A percentile compares a stretch with the other conserved stretches of the same genome.
Conservation (phyloP, 2,329 filamentous ascomycete species). For the Fusarium equiseti region DNA sequence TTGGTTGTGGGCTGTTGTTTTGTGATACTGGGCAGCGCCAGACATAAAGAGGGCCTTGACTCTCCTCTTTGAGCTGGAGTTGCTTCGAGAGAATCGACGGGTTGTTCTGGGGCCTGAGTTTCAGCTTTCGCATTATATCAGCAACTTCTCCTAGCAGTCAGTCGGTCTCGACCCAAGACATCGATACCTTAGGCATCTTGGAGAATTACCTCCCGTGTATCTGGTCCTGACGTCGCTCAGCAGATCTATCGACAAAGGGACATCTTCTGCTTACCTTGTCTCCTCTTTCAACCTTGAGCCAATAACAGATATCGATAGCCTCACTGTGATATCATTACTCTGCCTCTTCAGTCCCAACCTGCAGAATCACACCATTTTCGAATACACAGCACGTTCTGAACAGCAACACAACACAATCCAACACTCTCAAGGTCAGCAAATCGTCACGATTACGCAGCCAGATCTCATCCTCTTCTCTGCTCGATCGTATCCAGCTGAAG, state of each 20-base stretch:
- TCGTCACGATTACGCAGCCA: conserved; percentile 11
- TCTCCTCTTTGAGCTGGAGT: not conserved
- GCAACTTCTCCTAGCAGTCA: not conserved
- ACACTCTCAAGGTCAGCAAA: not conserved
- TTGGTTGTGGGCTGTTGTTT: not conserved
- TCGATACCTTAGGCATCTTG: not conserved
- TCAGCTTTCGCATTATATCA: not conserved
- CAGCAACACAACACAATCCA: not conserved
- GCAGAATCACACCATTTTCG: not conserved
- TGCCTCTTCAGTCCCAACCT: not conserved
- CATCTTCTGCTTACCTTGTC: not conserved
- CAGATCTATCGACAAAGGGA: not conserved
- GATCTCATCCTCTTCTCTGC: not conserved
- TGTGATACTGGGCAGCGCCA: conserved; percentile 16
- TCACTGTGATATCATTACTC: conserved; percentile 3
- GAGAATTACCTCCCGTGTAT: not conserved
- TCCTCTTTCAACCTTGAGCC: not conserved
- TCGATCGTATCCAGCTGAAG: conserved; percentile 40
- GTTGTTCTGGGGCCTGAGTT: not conserved
- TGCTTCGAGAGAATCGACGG: not conserved
- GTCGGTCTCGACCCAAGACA: not conserved
- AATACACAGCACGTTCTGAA: conserved; percentile 2
- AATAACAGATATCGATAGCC: not conserved
- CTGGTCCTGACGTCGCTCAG: not conserved
- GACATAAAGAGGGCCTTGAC: conserved; percentile 30